These are phyloP conservation scores for Pistacia vera DNA, from an alignment of 345 rosid species.

Conservation along the genomic window DNA sequence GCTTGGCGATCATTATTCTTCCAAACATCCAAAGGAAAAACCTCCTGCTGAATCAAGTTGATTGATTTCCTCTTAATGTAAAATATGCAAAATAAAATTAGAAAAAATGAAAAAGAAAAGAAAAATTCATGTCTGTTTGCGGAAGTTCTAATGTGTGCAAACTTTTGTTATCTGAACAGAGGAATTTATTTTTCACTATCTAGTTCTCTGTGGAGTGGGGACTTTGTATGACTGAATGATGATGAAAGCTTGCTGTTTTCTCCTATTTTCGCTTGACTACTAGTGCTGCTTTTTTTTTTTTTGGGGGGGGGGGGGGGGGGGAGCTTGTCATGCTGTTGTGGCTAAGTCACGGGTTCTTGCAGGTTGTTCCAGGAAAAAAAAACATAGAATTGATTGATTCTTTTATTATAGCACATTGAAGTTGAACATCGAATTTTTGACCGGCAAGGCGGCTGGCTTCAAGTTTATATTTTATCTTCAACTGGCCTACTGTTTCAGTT, in stretches of 20 bases:
- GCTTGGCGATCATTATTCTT: conserved; percentile 62
- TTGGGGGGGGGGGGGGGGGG: too few species aligned
- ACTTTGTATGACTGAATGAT: neutral
- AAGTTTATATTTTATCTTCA: too few species aligned
- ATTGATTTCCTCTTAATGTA: conserved; percentile 16
- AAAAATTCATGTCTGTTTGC: neutral
- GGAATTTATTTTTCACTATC: neutral
- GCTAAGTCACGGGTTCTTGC: too few species aligned
- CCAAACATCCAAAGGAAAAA: conserved; percentile 74
- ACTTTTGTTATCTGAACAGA: conserved; percentile 12
- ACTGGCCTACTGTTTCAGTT: too few species aligned
- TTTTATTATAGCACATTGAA: too few species aligned
- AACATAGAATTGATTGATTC: too few species aligned
- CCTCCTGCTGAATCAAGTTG: conserved; percentile 56
- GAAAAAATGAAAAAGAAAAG: neutral
- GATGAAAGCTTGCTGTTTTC: neutral
- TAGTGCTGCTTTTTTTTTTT: neutral
- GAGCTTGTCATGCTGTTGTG: too few species aligned
- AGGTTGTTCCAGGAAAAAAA: too few species aligned
- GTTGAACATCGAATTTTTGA: too few species aligned
- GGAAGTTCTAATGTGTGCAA: conserved; percentile 8
- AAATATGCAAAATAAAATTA: conserved; percentile 6
- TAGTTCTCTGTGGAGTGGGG: neutral
- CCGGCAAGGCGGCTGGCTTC: too few species aligned
- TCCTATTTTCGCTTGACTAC: neutral